phyloP scores from a whole-genome alignment of 257 asterid species.

The Capsicum chinense region DNA sequence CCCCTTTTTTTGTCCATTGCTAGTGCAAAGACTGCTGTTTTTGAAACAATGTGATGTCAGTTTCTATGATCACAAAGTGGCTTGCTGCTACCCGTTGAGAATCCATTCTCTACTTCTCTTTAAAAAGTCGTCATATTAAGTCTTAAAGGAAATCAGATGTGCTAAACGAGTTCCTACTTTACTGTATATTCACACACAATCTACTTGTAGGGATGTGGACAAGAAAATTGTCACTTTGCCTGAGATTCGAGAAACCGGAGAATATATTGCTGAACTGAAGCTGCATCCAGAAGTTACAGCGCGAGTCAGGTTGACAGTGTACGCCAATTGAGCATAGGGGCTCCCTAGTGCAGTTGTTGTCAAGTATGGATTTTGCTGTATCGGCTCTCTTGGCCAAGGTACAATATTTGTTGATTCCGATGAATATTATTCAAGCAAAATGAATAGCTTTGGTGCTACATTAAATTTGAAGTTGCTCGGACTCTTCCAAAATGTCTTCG shows the following conservation, averaged over 20 bases:
- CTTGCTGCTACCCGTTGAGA: too few species aligned
- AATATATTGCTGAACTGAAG: constrained; percentile 82
- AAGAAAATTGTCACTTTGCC: constrained; percentile 84
- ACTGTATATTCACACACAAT: background rate
- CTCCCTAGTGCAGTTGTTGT: constrained; percentile 25
- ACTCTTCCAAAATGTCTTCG: too few species aligned
- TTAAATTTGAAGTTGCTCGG: too few species aligned
- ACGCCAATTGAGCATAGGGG: constrained; percentile 54
- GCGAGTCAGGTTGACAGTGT: constrained; percentile 70
- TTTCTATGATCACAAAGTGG: too few species aligned
- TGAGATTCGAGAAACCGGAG: constrained; percentile 97
- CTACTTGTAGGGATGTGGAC: constrained; percentile 78
- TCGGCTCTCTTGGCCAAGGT: constrained; percentile 28
- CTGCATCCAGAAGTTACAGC: constrained; percentile 94
- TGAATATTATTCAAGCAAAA: background rate
- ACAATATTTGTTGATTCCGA: background rate
- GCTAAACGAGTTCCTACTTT: background rate
- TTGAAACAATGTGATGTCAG: constrained; percentile 4
- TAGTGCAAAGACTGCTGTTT: background rate
- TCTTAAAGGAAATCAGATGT: background rate
- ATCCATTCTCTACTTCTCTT: too few species aligned
- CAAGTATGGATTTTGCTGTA: constrained; percentile 28
- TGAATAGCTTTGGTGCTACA: background rate
- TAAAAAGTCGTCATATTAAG: background rate
- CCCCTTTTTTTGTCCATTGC: background rate